Base-by-base conservation (phyloP, 2,329 filamentous ascomycete species). In the Penicillium thymicola region DNA sequence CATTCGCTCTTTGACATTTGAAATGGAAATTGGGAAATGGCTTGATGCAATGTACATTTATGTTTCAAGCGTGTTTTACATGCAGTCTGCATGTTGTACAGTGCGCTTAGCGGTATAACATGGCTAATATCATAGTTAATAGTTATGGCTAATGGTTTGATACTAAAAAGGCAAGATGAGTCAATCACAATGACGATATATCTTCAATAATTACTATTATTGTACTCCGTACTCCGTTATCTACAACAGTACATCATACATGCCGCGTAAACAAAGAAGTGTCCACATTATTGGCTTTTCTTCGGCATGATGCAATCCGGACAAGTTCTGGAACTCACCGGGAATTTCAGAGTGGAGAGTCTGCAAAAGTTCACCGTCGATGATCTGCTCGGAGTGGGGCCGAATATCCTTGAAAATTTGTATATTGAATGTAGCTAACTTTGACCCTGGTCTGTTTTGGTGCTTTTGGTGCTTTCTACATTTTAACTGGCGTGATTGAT, bases 311-410 rank as follows among this genome's bases (percentile, higher is more conserved):
- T 54, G 52, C 52, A 43, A 51, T 51, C 38, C 28, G 28, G 28
- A 30, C 28, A 54, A 28, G 52, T 54, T 54, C 52, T 54, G 52
- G 52, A 54, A 50, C 45, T 43, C 52, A 43, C 30, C 13, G 46
- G 28, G 11, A 49, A 49, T 49, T 49, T 28, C 21, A 14, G 25
- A 49, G 43, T 54, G 51, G 51, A 49, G 27, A 13, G 13, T 32
- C 42, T 54, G 38, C 18, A 43, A 54, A 54, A 44, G 30, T 43
- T 42, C 45, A 54, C 37, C 47, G 47, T 50, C 37, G 37, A 28
- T 53, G 41, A 54, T 50, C 45, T 54, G 14, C 52, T 41, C 34
- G 5, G n/a, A 11, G 49, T 51, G 49, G 49, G 49, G 38, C 38
- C 44, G 44, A 40, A 32, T 32, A 53, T 25, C 23, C n/a, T 50